These are phyloP conservation scores for Sarocladium oryzae DNA, from an alignment of 2,329 filamentous ascomycete species.

Conservation along the genomic window DNA sequence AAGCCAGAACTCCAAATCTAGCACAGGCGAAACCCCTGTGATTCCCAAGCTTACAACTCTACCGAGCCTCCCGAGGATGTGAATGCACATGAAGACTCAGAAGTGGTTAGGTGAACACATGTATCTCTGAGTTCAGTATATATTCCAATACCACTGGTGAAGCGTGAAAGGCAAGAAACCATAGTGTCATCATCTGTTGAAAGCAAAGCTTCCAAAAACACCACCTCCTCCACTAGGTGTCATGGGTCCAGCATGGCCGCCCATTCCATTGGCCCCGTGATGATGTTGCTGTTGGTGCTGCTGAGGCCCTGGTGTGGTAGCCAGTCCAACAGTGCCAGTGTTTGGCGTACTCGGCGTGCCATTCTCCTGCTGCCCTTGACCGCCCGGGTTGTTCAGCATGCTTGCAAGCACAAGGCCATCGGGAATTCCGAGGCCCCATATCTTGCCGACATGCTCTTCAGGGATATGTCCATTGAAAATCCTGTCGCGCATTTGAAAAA, in stretches of 20 bases:
- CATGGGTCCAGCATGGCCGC: constrained; percentile 48
- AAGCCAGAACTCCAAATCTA: too few species aligned
- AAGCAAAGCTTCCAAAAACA: constrained; percentile 68
- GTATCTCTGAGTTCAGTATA: not conserved
- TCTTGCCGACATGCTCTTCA: constrained; percentile 78
- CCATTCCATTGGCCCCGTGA: constrained; percentile 39
- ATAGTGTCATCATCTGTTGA: constrained; percentile 30
- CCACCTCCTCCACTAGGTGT: constrained; percentile 72
- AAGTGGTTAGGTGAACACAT: not conserved
- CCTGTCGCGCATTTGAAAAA: constrained; percentile 85
- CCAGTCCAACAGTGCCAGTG: constrained; percentile 50
- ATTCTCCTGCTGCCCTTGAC: constrained; percentile 39
- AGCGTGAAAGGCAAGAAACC: too few species aligned
- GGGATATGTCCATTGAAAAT: constrained; percentile 81
- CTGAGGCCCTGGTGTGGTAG: constrained; percentile 47
- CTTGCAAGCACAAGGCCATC: constrained; percentile 38
- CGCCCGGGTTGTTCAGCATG: constrained; percentile 27
- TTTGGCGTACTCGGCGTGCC: constrained; percentile 60
- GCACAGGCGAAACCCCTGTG: too few species aligned
- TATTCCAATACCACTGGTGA: not conserved
- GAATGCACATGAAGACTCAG: not conserved
- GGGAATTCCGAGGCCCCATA: constrained; percentile 83
- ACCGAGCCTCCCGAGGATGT: too few species aligned
- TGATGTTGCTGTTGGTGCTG: constrained; percentile 47
- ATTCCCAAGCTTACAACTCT: not conserved